These are phyloP conservation scores for Zygosaccharomyces pseudorouxii DNA, from an alignment of 805 yeast species.

Conservation along the genomic window DNA sequence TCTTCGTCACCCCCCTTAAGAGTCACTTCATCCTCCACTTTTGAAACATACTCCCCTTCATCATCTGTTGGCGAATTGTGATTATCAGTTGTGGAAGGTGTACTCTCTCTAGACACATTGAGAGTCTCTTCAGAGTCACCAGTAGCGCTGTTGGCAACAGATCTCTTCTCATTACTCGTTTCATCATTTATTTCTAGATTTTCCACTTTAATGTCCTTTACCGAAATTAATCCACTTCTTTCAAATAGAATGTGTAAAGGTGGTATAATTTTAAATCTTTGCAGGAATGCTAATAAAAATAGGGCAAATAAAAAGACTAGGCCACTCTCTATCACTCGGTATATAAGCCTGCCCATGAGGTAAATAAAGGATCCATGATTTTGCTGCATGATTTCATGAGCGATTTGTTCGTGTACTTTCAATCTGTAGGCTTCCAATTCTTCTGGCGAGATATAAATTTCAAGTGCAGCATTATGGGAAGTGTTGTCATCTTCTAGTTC, in stretches of 20 bases:
- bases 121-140: neutral
- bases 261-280: constrained; percentile 33
- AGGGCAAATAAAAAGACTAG: constrained; percentile 35
- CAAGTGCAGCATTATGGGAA: constrained; percentile 14
- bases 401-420: constrained; percentile 27
- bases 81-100: neutral
- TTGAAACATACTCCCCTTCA: constrained; percentile 4
- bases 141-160: neutral
- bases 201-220: constrained; percentile 16
- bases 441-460: constrained; percentile 26
- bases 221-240: constrained; percentile 33
- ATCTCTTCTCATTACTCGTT: neutral
- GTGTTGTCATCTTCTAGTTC: neutral
- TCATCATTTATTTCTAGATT: constrained; percentile 7
- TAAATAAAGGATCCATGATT: constrained; percentile 15
- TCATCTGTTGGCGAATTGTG: constrained; percentile 8
- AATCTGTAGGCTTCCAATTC: constrained; percentile 25
- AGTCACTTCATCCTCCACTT: neutral
- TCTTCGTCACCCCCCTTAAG: neutral
- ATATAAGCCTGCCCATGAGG: constrained; percentile 30
- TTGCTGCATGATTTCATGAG: constrained; percentile 19
- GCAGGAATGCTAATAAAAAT: constrained; percentile 26
- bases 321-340: constrained; percentile 39
- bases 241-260: constrained; percentile 32
- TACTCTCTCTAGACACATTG: constrained; percentile 2